These are phyloP conservation scores for Cutaneotrichosporon cavernicola DNA, from an alignment of 1,284 basidiomycete species.

Conservation along the genomic window DNA sequence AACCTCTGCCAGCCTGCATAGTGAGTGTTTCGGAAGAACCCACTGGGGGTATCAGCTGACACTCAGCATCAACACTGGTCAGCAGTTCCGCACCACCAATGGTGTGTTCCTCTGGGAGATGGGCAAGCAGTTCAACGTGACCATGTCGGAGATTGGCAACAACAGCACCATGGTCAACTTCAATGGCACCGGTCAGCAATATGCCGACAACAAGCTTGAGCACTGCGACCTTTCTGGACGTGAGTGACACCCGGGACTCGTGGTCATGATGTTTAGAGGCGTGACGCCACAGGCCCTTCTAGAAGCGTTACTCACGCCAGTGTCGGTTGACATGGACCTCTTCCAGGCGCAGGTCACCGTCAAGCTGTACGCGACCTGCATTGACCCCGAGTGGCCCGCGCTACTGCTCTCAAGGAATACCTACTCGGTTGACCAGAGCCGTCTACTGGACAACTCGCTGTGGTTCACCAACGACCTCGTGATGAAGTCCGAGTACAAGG, in stretches of 20 bases:
- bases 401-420: slow-evolving; percentile 18
- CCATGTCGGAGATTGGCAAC: slow-evolving; percentile 12
- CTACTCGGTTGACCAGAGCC: slow-evolving; percentile 21
- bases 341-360: slow-evolving; percentile 18
- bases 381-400: slow-evolving; percentile 28
- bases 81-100: slow-evolving; percentile 25
- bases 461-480: slow-evolving; percentile 20
- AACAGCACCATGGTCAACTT: slow-evolving; percentile 21
- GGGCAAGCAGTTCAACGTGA: slow-evolving; percentile 28
- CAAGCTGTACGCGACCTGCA: slow-evolving; percentile 28
- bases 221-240: slow-evolving; percentile 25
- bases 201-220: slow-evolving; percentile 23
- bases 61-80: slow-evolving; percentile 21
- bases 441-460: slow-evolving; percentile 17
- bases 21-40: slow-evolving; percentile 10
- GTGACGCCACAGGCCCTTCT: not conserved
- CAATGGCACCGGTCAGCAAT: slow-evolving; percentile 24
- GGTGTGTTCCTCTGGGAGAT: slow-evolving; percentile 29
- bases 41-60: not conserved
- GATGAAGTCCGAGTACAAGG: slow-evolving; percentile 14
- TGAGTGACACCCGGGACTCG: not conserved
- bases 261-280: not conserved
- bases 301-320: slow-evolving; percentile 11
- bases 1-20: slow-evolving; percentile 26
- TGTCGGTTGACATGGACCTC: slow-evolving; percentile 26